Evolutionary conservation across 225 moss, liverwort and hornwort genomes (phyloP).

Genomic region (Sphagnum tenellum): DNA sequence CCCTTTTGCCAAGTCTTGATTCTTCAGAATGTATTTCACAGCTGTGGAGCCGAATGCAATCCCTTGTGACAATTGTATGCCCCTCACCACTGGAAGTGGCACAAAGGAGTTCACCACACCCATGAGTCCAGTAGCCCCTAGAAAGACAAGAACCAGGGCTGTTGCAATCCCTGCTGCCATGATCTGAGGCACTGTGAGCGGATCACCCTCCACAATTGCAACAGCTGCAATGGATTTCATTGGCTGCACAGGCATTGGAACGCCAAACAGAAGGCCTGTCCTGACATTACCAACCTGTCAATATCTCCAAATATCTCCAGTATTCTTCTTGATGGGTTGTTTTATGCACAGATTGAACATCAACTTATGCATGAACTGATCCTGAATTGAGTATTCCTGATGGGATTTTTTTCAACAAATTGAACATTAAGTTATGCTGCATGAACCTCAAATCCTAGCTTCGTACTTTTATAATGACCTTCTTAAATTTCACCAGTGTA

Average conservation of each 20-base stretch:
- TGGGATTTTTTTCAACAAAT: too few species aligned
- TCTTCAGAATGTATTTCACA: slow-evolving; percentile 62
- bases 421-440: too few species aligned
- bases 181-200: slow-evolving; percentile 70
- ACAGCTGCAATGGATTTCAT: slow-evolving; percentile 92
- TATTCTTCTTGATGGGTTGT: too few species aligned
- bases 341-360: too few species aligned
- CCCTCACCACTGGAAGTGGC: slow-evolving; percentile 62
- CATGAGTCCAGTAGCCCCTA: slow-evolving; percentile 73
- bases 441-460: too few species aligned
- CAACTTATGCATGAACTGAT: too few species aligned
- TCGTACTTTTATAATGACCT: too few species aligned
- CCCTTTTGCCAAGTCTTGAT: slow-evolving; percentile 50
- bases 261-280: slow-evolving; percentile 62
- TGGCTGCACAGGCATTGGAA: slow-evolving; percentile 93
- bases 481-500: too few species aligned
- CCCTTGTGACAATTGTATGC: slow-evolving; percentile 74
- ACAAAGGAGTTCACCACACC: slow-evolving; percentile 51
- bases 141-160: slow-evolving; percentile 41
- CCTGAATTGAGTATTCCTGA: too few species aligned
- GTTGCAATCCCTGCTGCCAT: slow-evolving; percentile 79
- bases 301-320: too few species aligned
- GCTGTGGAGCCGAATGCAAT: slow-evolving; percentile 66
- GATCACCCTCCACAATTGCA: slow-evolving; percentile 60
- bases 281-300: neutral